A percentile compares a stretch with the other conserved stretches of the same genome.
Evolutionary conservation across 108 stramenopile genomes (phyloP).

Genomic region (Schizochytrium sp.): DNA sequence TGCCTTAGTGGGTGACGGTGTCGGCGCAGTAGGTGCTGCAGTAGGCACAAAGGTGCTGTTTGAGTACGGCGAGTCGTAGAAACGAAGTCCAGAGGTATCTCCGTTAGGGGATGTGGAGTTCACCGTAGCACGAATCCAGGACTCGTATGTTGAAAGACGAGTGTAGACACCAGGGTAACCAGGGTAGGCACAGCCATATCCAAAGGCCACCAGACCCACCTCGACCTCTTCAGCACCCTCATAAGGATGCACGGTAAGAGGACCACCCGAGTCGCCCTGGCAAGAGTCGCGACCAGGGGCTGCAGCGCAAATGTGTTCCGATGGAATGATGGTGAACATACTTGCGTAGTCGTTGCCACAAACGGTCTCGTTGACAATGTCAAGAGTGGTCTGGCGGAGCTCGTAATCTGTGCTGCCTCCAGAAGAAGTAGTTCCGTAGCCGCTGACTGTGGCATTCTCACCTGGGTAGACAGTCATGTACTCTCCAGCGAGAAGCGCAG

Average conservation of each 20-base stretch:
- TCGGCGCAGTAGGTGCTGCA: background rate
- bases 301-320: conserved; percentile 33
- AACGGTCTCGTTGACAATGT: background rate
- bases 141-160: background rate
- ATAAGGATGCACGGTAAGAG: background rate
- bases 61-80: background rate
- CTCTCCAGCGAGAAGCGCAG: background rate
- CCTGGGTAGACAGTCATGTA: background rate
- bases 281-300: background rate
- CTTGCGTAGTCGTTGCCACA: background rate
- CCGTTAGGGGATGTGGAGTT: background rate
- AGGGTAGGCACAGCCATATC: conserved; percentile 9
- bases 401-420: conserved; percentile 21
- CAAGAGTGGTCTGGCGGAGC: background rate
- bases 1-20: background rate
- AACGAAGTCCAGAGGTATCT: background rate
- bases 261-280: conserved; percentile 58
- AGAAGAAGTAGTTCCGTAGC: conserved; percentile 19
- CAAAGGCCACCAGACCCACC: conserved; percentile 41
- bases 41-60: background rate
- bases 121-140: conserved; percentile 21
- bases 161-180: conserved; percentile 36
- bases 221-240: background rate
- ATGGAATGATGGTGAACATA: background rate
- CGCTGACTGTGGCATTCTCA: conserved; percentile 6